Conservation (phyloP, 768 basidiomycete genomes). For the Tylopilus plumbeoviolaceoides region DNA sequence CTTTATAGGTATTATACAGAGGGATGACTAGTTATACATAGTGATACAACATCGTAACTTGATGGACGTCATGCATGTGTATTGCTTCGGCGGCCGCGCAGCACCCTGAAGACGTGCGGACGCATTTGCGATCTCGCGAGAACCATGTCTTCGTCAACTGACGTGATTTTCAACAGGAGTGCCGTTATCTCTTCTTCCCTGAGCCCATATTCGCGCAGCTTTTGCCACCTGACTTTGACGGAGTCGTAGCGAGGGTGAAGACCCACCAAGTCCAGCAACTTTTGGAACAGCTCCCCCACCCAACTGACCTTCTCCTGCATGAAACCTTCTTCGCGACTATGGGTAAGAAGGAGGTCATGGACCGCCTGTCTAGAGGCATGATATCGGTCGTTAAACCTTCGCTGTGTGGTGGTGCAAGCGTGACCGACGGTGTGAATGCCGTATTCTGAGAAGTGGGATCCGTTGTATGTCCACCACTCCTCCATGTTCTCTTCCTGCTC, state of each 20-base stretch:
- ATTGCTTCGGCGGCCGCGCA: slow-evolving; percentile 9
- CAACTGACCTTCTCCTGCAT: slow-evolving; percentile 23
- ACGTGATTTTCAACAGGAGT: slow-evolving; percentile 20
- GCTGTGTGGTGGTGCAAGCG: slow-evolving; percentile 34
- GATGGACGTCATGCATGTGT: slow-evolving; percentile 6
- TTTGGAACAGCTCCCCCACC: slow-evolving; percentile 21
- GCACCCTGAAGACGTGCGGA: slow-evolving; percentile 2
- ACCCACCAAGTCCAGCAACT: slow-evolving; percentile 21
- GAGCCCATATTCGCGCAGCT: slow-evolving; percentile 27
- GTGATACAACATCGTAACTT: not conserved
- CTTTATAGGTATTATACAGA: slow-evolving; percentile 2
- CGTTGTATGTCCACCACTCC: slow-evolving; percentile 32
- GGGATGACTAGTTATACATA: not conserved
- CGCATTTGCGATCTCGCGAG: slow-evolving; percentile 4
- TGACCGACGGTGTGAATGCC: slow-evolving; percentile 26
- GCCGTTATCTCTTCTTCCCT: slow-evolving; percentile 18
- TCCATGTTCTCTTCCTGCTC: slow-evolving; percentile 36
- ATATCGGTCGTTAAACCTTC: slow-evolving; percentile 26
- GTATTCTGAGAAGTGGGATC: slow-evolving; percentile 14
- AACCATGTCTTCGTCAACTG: slow-evolving; percentile 19
- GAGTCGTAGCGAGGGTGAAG: slow-evolving; percentile 20
- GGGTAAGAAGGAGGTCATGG: slow-evolving; percentile 18
- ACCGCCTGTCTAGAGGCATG: slow-evolving; percentile 19
- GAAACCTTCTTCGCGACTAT: slow-evolving; percentile 18
- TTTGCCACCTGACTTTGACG: slow-evolving; percentile 18